A percentile compares a stretch with the other conserved stretches of the same genome.
phyloP scores from a whole-genome alignment of 1,284 basidiomycete species.

The Apiotrichum siamense region DNA sequence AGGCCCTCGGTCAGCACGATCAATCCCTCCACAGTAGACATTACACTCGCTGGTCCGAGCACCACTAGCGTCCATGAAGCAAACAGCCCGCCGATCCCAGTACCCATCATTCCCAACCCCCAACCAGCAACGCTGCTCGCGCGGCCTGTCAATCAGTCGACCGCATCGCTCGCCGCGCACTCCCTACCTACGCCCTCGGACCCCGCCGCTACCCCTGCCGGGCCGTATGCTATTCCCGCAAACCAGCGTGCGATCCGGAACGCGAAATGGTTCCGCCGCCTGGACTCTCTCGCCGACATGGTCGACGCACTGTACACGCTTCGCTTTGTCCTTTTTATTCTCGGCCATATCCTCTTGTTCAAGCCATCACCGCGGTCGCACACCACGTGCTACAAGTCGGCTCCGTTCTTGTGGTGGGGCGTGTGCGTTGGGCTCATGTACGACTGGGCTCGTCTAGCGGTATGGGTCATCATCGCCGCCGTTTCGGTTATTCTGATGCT shows the following conservation, averaged over 20 bases:
- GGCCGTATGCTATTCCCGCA: no score
- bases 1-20: no score
- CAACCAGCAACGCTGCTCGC: no score
- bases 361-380: slow-evolving; percentile 12
- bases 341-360: slow-evolving; percentile 29
- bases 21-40: no score
- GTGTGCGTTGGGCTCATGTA: slow-evolving; percentile 28
- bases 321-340: slow-evolving; percentile 16
- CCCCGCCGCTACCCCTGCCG: no score
- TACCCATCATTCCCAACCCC: no score
- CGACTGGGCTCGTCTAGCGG: slow-evolving; percentile 32
- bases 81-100: no score
- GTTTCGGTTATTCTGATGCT: background rate
- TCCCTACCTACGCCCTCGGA: background rate
- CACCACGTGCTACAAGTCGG: slow-evolving; percentile 25
- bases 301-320: background rate
- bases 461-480: slow-evolving; percentile 6
- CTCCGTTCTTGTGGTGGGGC: slow-evolving; percentile 36
- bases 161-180: background rate
- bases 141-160: background rate
- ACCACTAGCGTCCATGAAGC: no score
- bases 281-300: background rate
- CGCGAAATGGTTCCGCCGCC: background rate
- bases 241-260: background rate
- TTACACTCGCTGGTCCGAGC: no score